Evolutionary conservation across 129 eudicot genomes (phyloP).

Genomic region (Pulicaria dysenterica): DNA sequence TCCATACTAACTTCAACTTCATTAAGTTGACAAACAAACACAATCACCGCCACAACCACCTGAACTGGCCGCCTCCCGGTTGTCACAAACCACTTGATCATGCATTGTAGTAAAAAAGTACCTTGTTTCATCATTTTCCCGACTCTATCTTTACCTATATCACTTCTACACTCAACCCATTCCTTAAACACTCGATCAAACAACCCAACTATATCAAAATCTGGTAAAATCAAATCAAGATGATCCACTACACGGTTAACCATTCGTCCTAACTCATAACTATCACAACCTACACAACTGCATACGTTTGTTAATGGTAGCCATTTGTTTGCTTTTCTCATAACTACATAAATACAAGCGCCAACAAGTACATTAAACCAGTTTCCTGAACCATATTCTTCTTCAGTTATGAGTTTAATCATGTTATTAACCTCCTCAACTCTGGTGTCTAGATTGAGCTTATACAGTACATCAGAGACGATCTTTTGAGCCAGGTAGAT

Average conservation of each 20-base stretch:
- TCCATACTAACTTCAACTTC: constrained; percentile 50
- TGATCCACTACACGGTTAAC: constrained; percentile 58
- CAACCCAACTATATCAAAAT: constrained; percentile 58
- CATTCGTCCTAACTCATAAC: constrained; percentile 72
- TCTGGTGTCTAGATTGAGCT: constrained; percentile 18
- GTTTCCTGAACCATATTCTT: constrained; percentile 65
- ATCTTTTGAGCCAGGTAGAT: constrained; percentile 20
- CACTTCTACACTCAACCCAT: constrained; percentile 28
- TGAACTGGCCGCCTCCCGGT: constrained; percentile 82
- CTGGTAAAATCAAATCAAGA: constrained; percentile 60
- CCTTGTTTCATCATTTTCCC: constrained; percentile 70
- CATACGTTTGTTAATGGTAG: constrained; percentile 59
- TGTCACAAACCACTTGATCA: constrained; percentile 76
- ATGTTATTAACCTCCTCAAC: constrained; percentile 48
- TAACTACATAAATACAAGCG: constrained; percentile 66
- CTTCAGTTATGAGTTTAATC: constrained; percentile 56
- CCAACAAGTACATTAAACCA: constrained; percentile 81
- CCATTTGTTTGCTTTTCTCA: constrained; percentile 50
- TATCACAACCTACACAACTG: constrained; percentile 48
- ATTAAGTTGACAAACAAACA: constrained; percentile 54
- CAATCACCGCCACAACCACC: constrained; percentile 68
- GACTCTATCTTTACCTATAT: constrained; percentile 36
- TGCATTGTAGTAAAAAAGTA: constrained; percentile 73
- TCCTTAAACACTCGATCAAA: constrained; percentile 46
- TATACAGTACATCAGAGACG: constrained; percentile 10